phyloP scores from a whole-genome alignment of 2,329 filamentous ascomycete species.

The Alternaria sp. region DNA sequence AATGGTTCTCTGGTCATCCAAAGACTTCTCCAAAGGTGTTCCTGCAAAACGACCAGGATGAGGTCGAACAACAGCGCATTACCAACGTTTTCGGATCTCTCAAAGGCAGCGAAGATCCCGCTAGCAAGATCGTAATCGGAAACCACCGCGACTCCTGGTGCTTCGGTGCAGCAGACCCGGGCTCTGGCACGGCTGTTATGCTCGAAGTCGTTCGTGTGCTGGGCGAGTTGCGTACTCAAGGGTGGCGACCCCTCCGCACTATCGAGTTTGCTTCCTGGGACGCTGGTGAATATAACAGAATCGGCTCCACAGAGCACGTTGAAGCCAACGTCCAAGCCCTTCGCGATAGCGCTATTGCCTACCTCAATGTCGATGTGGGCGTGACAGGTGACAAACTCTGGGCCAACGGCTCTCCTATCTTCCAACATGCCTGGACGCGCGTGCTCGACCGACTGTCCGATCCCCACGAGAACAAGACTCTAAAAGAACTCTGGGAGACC shows the following conservation, averaged over 20 bases:
- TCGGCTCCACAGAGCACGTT: constrained; percentile 94
- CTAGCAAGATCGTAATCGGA: constrained; percentile 87
- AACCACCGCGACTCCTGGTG: constrained; percentile 95
- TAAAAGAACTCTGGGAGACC: constrained; percentile 80
- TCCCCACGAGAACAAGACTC: constrained; percentile 72
- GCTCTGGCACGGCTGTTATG: constrained; percentile 87
- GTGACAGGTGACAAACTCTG: constrained; percentile 79
- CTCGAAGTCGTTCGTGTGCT: constrained; percentile 88
- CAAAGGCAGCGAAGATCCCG: constrained; percentile 79
- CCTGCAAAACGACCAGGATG: constrained; percentile 87
- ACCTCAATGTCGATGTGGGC: constrained; percentile 89
- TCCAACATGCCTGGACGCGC: constrained; percentile 74
- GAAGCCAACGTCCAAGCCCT: constrained; percentile 81
- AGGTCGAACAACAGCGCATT: constrained; percentile 81
- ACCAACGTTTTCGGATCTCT: constrained; percentile 93
- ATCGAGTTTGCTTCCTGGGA: constrained; percentile 99
- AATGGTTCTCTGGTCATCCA: constrained; percentile 86
- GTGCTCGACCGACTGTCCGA: constrained; percentile 79
- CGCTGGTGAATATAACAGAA: constrained; percentile 88
- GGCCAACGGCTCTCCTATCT: constrained; percentile 82
- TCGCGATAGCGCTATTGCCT: constrained; percentile 79
- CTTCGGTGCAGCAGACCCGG: constrained; percentile 85
- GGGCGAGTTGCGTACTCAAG: constrained; percentile 76
- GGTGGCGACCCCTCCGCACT: constrained; percentile 91
- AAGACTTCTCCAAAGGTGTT: constrained; percentile 77